phyloP scores from a whole-genome alignment of 2,329 filamentous ascomycete genomes.

The Calonectria hongkongensis region DNA sequence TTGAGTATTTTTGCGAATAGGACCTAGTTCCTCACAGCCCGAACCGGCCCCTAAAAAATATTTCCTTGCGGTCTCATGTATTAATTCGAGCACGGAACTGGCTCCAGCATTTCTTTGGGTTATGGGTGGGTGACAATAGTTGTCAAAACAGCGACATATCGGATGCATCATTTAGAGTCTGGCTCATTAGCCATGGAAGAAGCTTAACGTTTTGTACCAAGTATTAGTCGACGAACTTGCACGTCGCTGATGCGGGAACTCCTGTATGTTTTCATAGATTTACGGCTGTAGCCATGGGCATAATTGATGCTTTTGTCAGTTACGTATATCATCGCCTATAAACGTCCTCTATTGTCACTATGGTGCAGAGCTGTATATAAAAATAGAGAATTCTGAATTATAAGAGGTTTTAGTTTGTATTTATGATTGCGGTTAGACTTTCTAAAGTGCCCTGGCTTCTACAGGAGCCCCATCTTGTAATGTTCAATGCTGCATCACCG shows the following conservation, averaged over 20 bases:
- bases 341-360: neutral
- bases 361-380: neutral
- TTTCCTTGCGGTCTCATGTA: neutral
- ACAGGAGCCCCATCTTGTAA: neutral
- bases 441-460: neutral
- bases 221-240: slow-evolving; percentile 4
- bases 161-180: slow-evolving; percentile 24
- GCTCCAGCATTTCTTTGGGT: slow-evolving; percentile 24
- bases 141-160: slow-evolving; percentile 22
- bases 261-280: slow-evolving; percentile 17
- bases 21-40: slow-evolving; percentile 33
- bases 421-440: neutral
- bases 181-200: slow-evolving; percentile 16
- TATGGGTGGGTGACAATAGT: neutral
- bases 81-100: slow-evolving; percentile 9
- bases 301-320: slow-evolving; percentile 19
- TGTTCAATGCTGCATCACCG: neutral
- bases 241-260: slow-evolving; percentile 2
- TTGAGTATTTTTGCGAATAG: slow-evolving; percentile 59
- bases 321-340: neutral
- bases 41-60: neutral
- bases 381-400: neutral
- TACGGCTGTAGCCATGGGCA: slow-evolving; percentile 7
- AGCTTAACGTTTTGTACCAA: slow-evolving; percentile 2
- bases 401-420: neutral